Conservation (phyloP, 768 basidiomycete genomes). For the Pleurotus tuoliensis region DNA sequence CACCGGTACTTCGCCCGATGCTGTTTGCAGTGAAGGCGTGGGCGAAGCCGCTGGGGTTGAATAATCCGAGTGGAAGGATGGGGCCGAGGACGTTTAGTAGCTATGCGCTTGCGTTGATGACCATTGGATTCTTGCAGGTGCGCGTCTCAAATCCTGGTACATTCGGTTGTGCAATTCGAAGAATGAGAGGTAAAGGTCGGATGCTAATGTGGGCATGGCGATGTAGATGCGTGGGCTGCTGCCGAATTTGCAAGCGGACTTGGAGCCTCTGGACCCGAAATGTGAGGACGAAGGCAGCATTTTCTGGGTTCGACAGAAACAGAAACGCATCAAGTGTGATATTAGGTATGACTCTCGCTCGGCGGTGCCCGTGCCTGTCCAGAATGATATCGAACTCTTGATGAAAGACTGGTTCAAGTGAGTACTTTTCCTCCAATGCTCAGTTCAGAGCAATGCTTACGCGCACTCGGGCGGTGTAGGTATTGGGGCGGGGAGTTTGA, state of each 20-base stretch:
- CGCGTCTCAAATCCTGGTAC: slow-evolving; percentile 7
- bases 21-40: slow-evolving; percentile 52
- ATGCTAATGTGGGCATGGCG: background rate
- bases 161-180: background rate
- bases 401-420: slow-evolving; percentile 41
- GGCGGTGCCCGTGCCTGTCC: slow-evolving; percentile 11
- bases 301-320: slow-evolving; percentile 28
- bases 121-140: slow-evolving; percentile 57
- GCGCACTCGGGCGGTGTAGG: slow-evolving; percentile 20
- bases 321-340: slow-evolving; percentile 22
- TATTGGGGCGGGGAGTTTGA: slow-evolving; percentile 41
- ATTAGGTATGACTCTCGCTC: slow-evolving; percentile 17
- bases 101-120: slow-evolving; percentile 60
- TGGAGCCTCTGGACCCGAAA: slow-evolving; percentile 15
- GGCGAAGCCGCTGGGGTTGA: slow-evolving; percentile 52
- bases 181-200: background rate
- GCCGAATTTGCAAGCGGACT: slow-evolving; percentile 49
- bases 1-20: slow-evolving; percentile 40
- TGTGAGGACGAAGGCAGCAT: slow-evolving; percentile 10
- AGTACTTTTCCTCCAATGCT: slow-evolving; percentile 13
- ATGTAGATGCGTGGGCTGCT: slow-evolving; percentile 37
- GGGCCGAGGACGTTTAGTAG: slow-evolving; percentile 48
- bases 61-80: slow-evolving; percentile 30
- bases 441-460: background rate
- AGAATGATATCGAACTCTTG: slow-evolving; percentile 16